Percentiles rank a stretch among this genome's conserved stretches.
phyloP scores from a whole-genome alignment of 192 early-diverging fungal genomes.

The Backusella tuberculispora region DNA sequence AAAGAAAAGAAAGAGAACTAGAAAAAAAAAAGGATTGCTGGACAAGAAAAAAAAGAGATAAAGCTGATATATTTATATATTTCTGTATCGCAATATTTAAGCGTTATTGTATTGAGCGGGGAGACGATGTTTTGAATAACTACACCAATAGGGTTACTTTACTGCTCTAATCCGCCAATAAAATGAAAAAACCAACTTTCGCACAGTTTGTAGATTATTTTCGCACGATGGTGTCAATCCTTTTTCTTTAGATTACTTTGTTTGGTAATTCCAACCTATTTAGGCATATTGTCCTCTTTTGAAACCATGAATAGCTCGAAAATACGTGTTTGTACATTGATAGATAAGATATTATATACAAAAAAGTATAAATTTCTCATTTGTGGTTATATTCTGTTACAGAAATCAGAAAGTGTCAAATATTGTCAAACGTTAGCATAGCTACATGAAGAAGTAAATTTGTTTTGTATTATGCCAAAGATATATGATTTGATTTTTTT shows the following conservation, averaged over 20 bases:
- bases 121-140: background rate
- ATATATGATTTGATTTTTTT: background rate
- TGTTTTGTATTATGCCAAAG: background rate
- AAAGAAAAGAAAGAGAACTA: background rate
- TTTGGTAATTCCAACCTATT: slow-evolving; percentile 14
- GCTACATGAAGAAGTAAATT: background rate
- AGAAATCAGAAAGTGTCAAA: background rate
- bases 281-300: slow-evolving; percentile 12
- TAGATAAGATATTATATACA: background rate
- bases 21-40: background rate
- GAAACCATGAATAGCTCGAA: background rate
- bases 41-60: background rate
- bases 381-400: background rate
- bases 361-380: background rate
- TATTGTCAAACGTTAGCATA: background rate
- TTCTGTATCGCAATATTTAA: background rate
- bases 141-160: background rate
- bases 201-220: background rate
- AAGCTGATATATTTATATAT: background rate
- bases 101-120: background rate
- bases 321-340: background rate
- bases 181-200: background rate
- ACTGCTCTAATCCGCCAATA: background rate
- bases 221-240: background rate
- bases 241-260: background rate